phyloP scores from a whole-genome alignment of 192 early-diverging fungal species.

The Entomortierella parvispora region DNA sequence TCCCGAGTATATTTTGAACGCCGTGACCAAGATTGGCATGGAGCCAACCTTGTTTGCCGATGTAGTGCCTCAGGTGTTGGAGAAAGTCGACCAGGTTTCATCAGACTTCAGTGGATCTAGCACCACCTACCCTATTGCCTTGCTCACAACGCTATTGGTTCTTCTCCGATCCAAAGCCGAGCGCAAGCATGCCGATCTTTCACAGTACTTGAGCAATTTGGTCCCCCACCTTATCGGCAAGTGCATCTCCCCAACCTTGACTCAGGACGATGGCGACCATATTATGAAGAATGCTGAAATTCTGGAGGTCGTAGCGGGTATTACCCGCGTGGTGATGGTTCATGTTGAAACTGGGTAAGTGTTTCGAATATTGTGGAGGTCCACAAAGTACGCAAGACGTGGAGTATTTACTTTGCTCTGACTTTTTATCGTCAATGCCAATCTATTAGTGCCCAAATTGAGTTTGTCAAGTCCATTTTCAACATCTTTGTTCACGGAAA shows the following conservation, averaged over 20 bases:
- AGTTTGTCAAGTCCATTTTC: constrained; percentile 56
- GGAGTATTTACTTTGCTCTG: too few relatives aligned
- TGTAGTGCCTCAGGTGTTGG: constrained; percentile 54
- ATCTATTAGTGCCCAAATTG: constrained; percentile 45
- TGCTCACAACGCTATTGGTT: constrained; percentile 57
- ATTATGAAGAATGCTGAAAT: constrained; percentile 46
- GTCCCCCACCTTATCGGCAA: constrained; percentile 54
- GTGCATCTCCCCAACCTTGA: constrained; percentile 54
- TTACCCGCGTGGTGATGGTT: constrained; percentile 53
- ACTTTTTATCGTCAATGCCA: too few relatives aligned
- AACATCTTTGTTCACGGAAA: constrained; percentile 56
- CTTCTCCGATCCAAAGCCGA: constrained; percentile 53
- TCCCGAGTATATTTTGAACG: constrained; percentile 55
- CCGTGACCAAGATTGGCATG: constrained; percentile 55
- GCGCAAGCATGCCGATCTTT: constrained; percentile 51
- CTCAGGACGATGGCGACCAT: constrained; percentile 16
- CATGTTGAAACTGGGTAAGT: constrained; percentile 58
- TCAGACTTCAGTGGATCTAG: constrained; percentile 28
- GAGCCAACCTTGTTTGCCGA: constrained; percentile 60
- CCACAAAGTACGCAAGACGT: too few relatives aligned
- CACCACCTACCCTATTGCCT: constrained; percentile 56
- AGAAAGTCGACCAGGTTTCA: constrained; percentile 58
- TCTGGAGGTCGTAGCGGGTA: constrained; percentile 50
- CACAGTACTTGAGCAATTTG: constrained; percentile 49
- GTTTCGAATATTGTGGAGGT: neutral